Conservation (phyloP, 2,329 filamentous ascomycete species). For the Xylariaceae sp. region DNA sequence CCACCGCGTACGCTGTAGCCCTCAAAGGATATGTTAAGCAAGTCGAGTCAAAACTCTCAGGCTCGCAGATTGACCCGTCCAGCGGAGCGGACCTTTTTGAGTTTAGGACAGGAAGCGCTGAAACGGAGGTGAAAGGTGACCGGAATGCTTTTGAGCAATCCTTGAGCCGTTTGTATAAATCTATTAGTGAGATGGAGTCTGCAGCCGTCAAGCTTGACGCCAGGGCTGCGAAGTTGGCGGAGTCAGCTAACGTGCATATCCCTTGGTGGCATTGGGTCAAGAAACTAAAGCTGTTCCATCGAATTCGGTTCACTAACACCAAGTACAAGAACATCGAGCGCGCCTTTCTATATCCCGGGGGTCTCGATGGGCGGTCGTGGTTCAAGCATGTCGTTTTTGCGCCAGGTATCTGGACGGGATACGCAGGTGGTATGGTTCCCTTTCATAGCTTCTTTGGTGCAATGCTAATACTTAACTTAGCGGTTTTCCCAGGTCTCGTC, state of each 20-base stretch:
- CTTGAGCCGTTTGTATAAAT: conserved; percentile 48
- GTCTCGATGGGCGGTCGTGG: conserved; percentile 82
- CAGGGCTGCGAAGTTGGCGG: conserved; percentile 47
- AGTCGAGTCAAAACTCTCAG: conserved; percentile 57
- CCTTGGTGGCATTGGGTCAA: conserved; percentile 83
- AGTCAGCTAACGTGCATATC: conserved; percentile 55
- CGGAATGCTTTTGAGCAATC: conserved; percentile 48
- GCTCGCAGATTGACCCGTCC: conserved; percentile 32
- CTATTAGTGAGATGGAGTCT: conserved; percentile 42
- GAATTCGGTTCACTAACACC: conserved; percentile 72
- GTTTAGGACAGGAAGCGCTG: conserved; percentile 34
- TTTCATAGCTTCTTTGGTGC: background rate
- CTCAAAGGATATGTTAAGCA: conserved; percentile 60
- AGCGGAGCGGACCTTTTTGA: conserved; percentile 42
- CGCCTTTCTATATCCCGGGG: conserved; percentile 75
- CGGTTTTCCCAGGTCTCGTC: conserved; percentile 67
- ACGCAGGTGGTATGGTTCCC: conserved; percentile 68
- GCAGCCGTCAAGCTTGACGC: conserved; percentile 55
- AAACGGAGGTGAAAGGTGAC: conserved; percentile 43
- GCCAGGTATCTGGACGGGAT: conserved; percentile 89
- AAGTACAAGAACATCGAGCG: conserved; percentile 88
- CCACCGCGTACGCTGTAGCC: conserved; percentile 67
- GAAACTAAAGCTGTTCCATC: conserved; percentile 67
- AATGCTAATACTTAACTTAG: conserved; percentile 40
- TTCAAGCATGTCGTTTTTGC: conserved; percentile 97